Percentiles rank a stretch among this genome's conserved stretches.
These are phyloP conservation scores for Candida sanyaensis DNA, from an alignment of 1,139 yeast species.

Conservation along the genomic window DNA sequence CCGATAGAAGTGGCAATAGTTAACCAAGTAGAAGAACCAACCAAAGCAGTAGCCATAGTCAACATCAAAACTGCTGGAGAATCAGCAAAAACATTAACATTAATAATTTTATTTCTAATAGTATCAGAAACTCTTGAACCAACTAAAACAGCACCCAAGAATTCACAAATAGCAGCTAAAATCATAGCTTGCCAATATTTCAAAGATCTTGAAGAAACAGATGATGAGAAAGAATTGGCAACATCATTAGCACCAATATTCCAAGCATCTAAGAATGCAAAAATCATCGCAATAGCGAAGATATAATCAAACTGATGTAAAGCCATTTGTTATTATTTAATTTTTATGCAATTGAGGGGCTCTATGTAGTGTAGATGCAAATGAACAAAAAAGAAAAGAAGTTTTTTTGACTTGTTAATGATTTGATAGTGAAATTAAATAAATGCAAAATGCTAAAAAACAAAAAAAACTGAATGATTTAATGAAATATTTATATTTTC, in stretches of 20 bases:
- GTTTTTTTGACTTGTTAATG: no score
- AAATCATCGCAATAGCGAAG: conserved; percentile 66
- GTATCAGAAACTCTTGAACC: conserved; percentile 74
- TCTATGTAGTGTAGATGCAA: no score
- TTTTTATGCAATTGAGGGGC: no score
- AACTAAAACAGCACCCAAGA: conserved; percentile 72
- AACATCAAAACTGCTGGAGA: conserved; percentile 74
- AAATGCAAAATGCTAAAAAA: neutral
- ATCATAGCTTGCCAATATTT: conserved; percentile 77
- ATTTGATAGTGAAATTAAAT: neutral
- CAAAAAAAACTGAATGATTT: no score
- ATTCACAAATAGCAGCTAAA: conserved; percentile 67
- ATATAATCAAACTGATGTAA: conserved; percentile 65
- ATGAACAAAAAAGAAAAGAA: no score
- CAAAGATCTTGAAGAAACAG: conserved; percentile 68
- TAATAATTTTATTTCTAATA: conserved; percentile 62
- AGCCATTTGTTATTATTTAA: conserved; percentile 20
- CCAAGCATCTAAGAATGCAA: conserved; percentile 81
- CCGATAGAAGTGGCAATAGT: conserved; percentile 66
- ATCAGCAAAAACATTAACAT: conserved; percentile 46
- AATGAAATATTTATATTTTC: no score
- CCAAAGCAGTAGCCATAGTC: conserved; percentile 73
- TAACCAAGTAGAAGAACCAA: conserved; percentile 77
- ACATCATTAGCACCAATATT: conserved; percentile 85
- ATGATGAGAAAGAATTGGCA: conserved; percentile 77